Evolutionary conservation across 768 basidiomycete species (phyloP).

Genomic region (Dacryopinax primogenitus): DNA sequence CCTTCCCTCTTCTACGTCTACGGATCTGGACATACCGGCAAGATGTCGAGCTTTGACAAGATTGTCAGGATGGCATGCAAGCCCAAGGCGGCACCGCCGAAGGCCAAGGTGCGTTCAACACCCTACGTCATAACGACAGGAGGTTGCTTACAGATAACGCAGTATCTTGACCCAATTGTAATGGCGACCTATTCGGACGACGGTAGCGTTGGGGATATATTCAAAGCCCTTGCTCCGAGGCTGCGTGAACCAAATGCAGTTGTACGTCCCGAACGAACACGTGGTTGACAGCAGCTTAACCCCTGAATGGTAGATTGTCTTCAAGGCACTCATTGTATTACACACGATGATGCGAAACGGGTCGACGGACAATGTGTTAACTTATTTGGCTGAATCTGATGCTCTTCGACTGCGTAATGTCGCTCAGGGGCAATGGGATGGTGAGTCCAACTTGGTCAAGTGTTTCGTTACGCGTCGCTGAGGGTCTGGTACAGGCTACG

Average conservation of each 20-base stretch:
- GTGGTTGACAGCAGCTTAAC: neutral
- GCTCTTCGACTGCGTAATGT: constrained; percentile 73
- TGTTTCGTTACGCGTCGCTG: constrained; percentile 4
- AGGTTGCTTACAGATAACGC: constrained; percentile 9
- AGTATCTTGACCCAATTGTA: constrained; percentile 96
- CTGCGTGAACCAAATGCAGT: constrained; percentile 86
- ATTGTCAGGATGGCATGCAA: constrained; percentile 94
- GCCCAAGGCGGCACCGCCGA: constrained; percentile 90
- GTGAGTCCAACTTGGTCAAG: constrained; percentile 32
- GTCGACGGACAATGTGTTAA: constrained; percentile 83
- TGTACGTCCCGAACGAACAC: constrained; percentile 36
- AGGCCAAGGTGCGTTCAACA: constrained; percentile 59
- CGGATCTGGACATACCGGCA: neutral
- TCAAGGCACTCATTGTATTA: constrained; percentile 90
- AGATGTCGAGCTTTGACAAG: constrained; percentile 33
- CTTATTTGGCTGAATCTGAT: constrained; percentile 62
- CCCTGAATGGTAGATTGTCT: constrained; percentile 60
- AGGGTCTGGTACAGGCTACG: constrained; percentile 46
- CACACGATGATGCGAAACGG: constrained; percentile 96
- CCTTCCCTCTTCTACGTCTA: neutral
- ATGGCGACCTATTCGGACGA: constrained; percentile 95
- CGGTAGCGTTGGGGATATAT: constrained; percentile 84
- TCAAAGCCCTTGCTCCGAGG: constrained; percentile 70
- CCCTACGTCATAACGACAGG: constrained; percentile 3
- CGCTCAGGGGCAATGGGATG: constrained; percentile 75